Conservation (phyloP, 768 basidiomycete genomes). For the Mycena polygramma region DNA sequence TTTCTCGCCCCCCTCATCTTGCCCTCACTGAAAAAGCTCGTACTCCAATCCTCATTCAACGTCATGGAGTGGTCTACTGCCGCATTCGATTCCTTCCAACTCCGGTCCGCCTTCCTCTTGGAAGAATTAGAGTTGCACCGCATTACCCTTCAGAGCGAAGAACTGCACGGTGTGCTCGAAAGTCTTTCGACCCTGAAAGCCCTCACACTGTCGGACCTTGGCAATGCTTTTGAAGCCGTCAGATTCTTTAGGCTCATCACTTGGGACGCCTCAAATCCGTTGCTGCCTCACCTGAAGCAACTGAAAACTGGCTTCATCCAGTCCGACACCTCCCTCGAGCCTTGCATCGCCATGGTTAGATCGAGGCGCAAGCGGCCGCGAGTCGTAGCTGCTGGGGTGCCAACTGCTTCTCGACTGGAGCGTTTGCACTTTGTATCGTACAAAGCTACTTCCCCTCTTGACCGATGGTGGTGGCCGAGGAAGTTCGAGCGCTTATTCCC, state of each 20-base stretch:
- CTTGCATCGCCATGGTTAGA: constrained; percentile 2
- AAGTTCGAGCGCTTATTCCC: constrained; percentile 2
- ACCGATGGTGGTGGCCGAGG: constrained; percentile 18
- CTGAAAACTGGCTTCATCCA: not conserved
- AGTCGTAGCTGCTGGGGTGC: not conserved
- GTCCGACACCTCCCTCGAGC: not conserved
- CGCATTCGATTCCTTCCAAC: constrained; percentile 1
- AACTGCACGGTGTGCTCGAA: not conserved
- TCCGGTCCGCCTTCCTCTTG: constrained; percentile 2
- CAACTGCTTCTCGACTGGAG: not conserved
- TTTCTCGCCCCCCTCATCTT: not conserved
- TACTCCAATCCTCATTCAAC: not conserved
- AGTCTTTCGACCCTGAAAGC: not conserved
- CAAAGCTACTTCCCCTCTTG: not conserved
- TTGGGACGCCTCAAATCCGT: not conserved
- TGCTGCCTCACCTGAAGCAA: constrained; percentile 3
- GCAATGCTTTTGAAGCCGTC: too few species aligned
- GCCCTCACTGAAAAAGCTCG: constrained; percentile 1
- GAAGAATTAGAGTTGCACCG: constrained; percentile 1
- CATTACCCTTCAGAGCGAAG: not conserved
- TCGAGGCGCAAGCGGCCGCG: not conserved
- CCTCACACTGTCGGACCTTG: not conserved
- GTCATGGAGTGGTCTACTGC: not conserved
- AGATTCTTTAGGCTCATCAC: not conserved
- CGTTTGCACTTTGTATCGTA: not conserved